These are phyloP conservation scores for Backusella parvicylindrica DNA, from an alignment of 192 early-diverging fungal genomes.

Conservation along the genomic window DNA sequence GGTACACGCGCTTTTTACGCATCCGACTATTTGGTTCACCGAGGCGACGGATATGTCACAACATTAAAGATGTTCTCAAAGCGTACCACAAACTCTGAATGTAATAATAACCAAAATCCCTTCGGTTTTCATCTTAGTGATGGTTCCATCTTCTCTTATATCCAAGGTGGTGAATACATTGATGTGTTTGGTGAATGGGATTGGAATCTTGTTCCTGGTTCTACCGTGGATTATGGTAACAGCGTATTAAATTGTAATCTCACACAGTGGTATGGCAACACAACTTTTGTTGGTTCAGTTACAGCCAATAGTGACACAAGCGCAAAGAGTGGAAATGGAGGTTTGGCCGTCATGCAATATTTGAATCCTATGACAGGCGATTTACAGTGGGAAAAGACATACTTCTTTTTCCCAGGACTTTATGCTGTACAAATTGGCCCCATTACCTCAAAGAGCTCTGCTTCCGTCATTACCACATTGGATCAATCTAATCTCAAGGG, in stretches of 20 bases:
- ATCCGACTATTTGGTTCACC: conserved; percentile 21
- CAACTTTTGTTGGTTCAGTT: conserved; percentile 28
- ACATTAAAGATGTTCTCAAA: conserved; percentile 30
- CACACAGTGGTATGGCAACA: conserved; percentile 13
- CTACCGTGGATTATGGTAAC: conserved; percentile 22
- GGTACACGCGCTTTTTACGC: conserved; percentile 10
- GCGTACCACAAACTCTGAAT: conserved; percentile 25
- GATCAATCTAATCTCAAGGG: conserved; percentile 24
- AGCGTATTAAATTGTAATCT: conserved; percentile 11
- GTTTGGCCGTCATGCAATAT: conserved; percentile 29
- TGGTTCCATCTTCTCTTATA: conserved; percentile 24
- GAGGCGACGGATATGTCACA: conserved; percentile 7
- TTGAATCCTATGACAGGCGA: conserved; percentile 18
- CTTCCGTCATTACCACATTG: conserved; percentile 16
- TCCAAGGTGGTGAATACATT: conserved; percentile 24
- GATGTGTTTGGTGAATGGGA: conserved; percentile 30
- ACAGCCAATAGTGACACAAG: background rate
- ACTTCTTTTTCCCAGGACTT: conserved; percentile 19
- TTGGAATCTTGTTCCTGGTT: conserved; percentile 31
- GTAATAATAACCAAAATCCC: conserved; percentile 24
- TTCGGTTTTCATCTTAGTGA: conserved; percentile 32
- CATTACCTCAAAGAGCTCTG: background rate
- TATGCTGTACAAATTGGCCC: conserved; percentile 18
- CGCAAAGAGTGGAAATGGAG: background rate
- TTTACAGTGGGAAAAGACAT: conserved; percentile 21